Evolutionary conservation across 2,329 filamentous ascomycete species (phyloP), one percentile per base, ranked within the genome.

Genomic region (Amylocarpus encephaloides): DNA sequence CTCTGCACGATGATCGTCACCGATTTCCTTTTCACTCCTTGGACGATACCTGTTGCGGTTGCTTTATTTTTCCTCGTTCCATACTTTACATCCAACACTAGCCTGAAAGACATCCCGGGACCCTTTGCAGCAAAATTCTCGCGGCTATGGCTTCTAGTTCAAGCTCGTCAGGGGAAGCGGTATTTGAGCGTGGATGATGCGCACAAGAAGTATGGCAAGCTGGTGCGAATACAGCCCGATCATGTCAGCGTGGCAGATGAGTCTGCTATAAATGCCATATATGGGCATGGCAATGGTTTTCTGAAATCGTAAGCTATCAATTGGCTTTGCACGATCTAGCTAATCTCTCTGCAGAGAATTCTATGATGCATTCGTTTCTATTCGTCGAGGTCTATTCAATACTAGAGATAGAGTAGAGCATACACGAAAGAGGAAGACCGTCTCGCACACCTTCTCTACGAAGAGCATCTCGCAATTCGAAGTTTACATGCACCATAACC

Each of bases 351-450:
- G 65, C 73, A 89, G 85, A 38, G 83, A 92, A 2, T 95, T 91
- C 70, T 95, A 95, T 62, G 88, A 95, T 62, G 86, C 88, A 44
- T 95, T 95, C 61, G 89, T 95, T 48, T 91, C 86, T 11, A 94
- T 95, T 63, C 80, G 79, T 45, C 80, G 88, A 11, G 89, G 89
- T 16, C 75, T 96, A 11, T 96, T 95, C 80, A 95, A 94, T 68
- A 95, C 90, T 0, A 78, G 91, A 30, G 82, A 91, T 69, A 79
- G 91, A 43, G 74, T 74, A 0, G 88, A 95, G 63, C 90, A 96
- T 67, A 84, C 85, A 0, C 82, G 90, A 56, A 96, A 95, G 77
- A 81, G 90, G 62, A 95, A 95, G 77, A 84, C 88, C 2, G 80
- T 95, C 43, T 83, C 87, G 1, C 88, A 95, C 67, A 93, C 88